Conservation (phyloP, 2,329 filamentous ascomycete genomes). For the Phaeosphaeria sp. region DNA sequence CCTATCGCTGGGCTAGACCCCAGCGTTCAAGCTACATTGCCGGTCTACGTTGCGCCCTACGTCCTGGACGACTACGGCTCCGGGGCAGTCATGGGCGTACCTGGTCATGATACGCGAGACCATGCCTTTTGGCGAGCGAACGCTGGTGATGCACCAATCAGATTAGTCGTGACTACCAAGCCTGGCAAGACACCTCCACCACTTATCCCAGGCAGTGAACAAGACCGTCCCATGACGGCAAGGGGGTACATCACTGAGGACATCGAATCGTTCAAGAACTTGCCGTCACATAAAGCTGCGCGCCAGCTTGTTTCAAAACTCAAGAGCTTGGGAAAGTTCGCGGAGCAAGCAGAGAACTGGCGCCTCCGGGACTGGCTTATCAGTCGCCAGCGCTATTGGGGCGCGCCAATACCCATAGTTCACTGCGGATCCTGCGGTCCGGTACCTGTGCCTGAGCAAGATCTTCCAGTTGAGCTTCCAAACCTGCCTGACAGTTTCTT, state of each 20-base stretch:
- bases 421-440: slow-evolving; percentile 79
- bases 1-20: slow-evolving; percentile 61
- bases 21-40: slow-evolving; percentile 61
- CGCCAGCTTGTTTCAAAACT: slow-evolving; percentile 63
- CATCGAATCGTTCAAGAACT: slow-evolving; percentile 69
- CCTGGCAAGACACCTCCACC: slow-evolving; percentile 9
- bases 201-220: slow-evolving; percentile 43
- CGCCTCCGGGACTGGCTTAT: slow-evolving; percentile 87
- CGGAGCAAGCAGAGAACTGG: slow-evolving; percentile 73
- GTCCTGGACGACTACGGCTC: slow-evolving; percentile 86
- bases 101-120: slow-evolving; percentile 81
- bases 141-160: slow-evolving; percentile 64
- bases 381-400: slow-evolving; percentile 93
- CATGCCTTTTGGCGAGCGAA: slow-evolving; percentile 81
- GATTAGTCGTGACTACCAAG: slow-evolving; percentile 57
- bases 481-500: slow-evolving; percentile 72
- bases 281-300: slow-evolving; percentile 68
- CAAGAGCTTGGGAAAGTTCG: slow-evolving; percentile 60
- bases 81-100: slow-evolving; percentile 90
- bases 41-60: slow-evolving; percentile 83
- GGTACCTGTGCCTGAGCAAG: slow-evolving; percentile 76
- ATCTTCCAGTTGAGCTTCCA: slow-evolving; percentile 80
- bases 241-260: slow-evolving; percentile 72
- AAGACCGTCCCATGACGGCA: slow-evolving; percentile 64
- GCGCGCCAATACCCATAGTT: slow-evolving; percentile 85